Evolutionary conservation across 768 basidiomycete genomes (phyloP).

Genomic region (Lepiota venenata): DNA sequence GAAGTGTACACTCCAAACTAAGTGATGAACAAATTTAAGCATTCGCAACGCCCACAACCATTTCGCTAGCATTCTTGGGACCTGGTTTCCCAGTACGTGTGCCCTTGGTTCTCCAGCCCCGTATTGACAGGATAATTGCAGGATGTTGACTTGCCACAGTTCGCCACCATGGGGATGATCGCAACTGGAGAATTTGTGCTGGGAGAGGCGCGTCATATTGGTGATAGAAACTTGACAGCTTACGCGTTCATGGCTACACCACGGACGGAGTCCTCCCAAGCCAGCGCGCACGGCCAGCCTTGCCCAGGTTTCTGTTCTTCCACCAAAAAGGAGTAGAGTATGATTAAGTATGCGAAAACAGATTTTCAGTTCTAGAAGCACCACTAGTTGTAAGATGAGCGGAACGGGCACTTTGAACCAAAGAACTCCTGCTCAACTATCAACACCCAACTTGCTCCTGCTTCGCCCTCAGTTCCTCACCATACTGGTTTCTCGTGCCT

Average conservation of each 20-base stretch:
- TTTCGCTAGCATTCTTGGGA: constrained; percentile 85
- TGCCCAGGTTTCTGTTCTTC: constrained; percentile 82
- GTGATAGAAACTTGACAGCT: constrained; percentile 26
- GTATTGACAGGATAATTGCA: constrained; percentile 92
- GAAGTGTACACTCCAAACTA: constrained; percentile 10
- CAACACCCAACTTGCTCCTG: not conserved
- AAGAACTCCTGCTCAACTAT: too few species aligned
- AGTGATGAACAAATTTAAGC: constrained; percentile 23
- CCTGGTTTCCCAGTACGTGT: constrained; percentile 91
- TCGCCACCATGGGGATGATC: constrained; percentile 98
- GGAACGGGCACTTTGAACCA: too few species aligned
- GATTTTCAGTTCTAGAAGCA: too few species aligned
- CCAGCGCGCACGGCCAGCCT: constrained; percentile 89
- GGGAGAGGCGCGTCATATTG: not conserved
- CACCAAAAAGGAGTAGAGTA: constrained; percentile 32
- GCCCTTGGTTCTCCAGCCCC: constrained; percentile 92
- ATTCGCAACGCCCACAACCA: constrained; percentile 72
- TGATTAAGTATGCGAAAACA: too few species aligned
- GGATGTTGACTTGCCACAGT: constrained; percentile 95
- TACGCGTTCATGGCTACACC: constrained; percentile 98
- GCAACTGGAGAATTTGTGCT: constrained; percentile 37
- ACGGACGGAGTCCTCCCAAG: constrained; percentile 79
- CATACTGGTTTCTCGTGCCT: not conserved
- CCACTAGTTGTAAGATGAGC: too few species aligned
- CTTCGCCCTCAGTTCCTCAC: not conserved